These are phyloP conservation scores for Wickerhamiella slavikovae DNA, from an alignment of 805 yeast genomes.

Conservation along the genomic window DNA sequence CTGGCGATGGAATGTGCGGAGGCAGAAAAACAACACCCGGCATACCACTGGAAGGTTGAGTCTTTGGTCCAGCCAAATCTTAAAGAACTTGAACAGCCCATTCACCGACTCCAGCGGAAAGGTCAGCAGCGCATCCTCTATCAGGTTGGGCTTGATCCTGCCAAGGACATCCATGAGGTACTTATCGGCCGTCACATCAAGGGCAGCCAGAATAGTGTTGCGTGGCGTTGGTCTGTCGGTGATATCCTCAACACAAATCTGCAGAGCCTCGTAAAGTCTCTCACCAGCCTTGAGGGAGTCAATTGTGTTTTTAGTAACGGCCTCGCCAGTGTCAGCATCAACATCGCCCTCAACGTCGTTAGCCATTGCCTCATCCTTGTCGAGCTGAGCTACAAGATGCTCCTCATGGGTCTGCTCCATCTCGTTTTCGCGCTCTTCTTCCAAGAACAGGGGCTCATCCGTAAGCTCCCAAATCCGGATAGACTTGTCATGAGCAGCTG, in stretches of 20 bases:
- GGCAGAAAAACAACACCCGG: conserved; percentile 52
- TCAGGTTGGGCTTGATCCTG: conserved; percentile 60
- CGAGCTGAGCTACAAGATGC: conserved; percentile 54
- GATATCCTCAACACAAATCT: conserved; percentile 55
- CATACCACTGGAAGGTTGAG: conserved; percentile 45
- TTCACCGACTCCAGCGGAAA: conserved; percentile 73
- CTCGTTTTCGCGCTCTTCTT: conserved; percentile 92
- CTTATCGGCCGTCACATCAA: conserved; percentile 48
- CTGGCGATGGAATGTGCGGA: conserved; percentile 60
- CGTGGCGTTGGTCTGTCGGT: conserved; percentile 21
- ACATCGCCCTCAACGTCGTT: conserved; percentile 24
- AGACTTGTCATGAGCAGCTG: conserved; percentile 85
- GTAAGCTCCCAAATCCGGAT: conserved; percentile 86
- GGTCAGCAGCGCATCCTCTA: conserved; percentile 83
- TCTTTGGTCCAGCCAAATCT: conserved; percentile 39
- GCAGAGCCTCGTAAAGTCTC: conserved; percentile 76
- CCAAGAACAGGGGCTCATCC: conserved; percentile 86
- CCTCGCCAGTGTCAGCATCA: conserved; percentile 28
- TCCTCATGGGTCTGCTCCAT: conserved; percentile 79
- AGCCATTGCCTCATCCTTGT: conserved; percentile 19
- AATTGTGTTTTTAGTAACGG: conserved; percentile 62
- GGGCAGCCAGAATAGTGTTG: conserved; percentile 55
- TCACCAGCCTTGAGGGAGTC: conserved; percentile 93
- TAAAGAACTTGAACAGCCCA: conserved; percentile 50
- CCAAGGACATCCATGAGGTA: conserved; percentile 55